Evolutionary conservation across 495 filamentous ascomycete genomes (phyloP).

Genomic region (Hypomontagnella monticulosa): DNA sequence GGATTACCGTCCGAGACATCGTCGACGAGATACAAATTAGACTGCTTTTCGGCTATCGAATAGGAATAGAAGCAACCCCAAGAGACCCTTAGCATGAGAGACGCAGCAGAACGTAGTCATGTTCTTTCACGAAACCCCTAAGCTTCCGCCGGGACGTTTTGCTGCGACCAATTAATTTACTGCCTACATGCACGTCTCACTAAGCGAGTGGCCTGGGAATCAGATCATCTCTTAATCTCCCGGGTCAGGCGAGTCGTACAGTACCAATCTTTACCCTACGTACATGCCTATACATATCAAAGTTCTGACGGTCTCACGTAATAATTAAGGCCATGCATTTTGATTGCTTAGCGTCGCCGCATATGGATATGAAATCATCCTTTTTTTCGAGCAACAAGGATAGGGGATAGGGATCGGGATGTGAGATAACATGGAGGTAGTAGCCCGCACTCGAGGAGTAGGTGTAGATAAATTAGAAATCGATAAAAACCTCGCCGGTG

Average conservation of each 20-base stretch:
- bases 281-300: constrained; percentile 27
- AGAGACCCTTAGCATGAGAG: constrained; percentile 22
- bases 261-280: constrained; percentile 20
- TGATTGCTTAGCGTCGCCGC: constrained; percentile 25
- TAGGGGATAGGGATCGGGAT: not conserved
- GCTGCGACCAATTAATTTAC: constrained; percentile 35
- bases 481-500: not conserved
- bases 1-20: constrained; percentile 14
- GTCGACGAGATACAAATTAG: constrained; percentile 7
- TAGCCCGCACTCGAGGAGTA: not conserved
- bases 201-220: constrained; percentile 37
- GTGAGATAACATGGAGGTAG: no score
- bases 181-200: constrained; percentile 34
- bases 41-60: constrained; percentile 20
- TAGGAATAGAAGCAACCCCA: not conserved
- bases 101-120: constrained; percentile 17
- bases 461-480: not conserved
- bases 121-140: constrained; percentile 20
- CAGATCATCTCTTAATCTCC: constrained; percentile 36
- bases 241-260: constrained; percentile 34
- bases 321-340: constrained; percentile 31
- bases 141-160: constrained; percentile 23
- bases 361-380: constrained; percentile 2
- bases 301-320: constrained; percentile 42
- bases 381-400: not conserved